phyloP scores from a whole-genome alignment of 2,329 filamentous ascomycete genomes.

The Neofusicoccum ribis region DNA sequence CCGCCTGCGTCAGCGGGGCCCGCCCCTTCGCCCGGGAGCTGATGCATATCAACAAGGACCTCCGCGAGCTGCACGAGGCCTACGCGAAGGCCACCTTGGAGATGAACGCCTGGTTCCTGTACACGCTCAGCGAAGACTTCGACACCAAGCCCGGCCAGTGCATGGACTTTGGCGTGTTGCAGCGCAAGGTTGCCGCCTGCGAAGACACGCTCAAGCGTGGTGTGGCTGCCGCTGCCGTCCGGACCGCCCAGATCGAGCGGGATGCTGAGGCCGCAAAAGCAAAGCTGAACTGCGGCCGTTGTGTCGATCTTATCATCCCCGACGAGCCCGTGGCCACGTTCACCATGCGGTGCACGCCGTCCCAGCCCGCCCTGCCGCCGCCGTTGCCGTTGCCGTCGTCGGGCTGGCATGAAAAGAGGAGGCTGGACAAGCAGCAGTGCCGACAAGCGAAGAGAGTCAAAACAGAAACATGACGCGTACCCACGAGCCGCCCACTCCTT shows the following conservation, averaged over 20 bases:
- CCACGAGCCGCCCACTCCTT: background rate
- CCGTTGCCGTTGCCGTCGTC: background rate
- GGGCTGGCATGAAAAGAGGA: conserved; percentile 13
- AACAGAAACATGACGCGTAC: conserved; percentile 1
- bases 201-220: conserved; percentile 10
- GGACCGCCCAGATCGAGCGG: conserved; percentile 5
- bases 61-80: conserved; percentile 13
- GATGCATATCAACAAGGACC: conserved; percentile 16
- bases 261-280: conserved; percentile 14
- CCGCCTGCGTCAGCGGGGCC: conserved; percentile 14
- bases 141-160: conserved; percentile 11
- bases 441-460: conserved; percentile 9
- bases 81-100: conserved; percentile 15
- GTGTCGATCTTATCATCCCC: background rate
- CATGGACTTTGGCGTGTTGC: conserved; percentile 11
- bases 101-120: conserved; percentile 16
- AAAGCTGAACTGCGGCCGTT: conserved; percentile 5
- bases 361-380: background rate
- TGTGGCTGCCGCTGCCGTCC: conserved; percentile 5
- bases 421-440: conserved; percentile 9
- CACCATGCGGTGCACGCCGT: background rate
- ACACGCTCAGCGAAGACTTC: conserved; percentile 9
- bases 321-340: conserved; percentile 3
- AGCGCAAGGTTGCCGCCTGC: conserved; percentile 14
- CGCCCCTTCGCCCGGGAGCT: conserved; percentile 11